Percentiles rank a stretch among this genome's conserved stretches.
These are phyloP conservation scores for Myriosclerotinia curreyana DNA, from an alignment of 2,329 filamentous ascomycete species.

Conservation along the genomic window DNA sequence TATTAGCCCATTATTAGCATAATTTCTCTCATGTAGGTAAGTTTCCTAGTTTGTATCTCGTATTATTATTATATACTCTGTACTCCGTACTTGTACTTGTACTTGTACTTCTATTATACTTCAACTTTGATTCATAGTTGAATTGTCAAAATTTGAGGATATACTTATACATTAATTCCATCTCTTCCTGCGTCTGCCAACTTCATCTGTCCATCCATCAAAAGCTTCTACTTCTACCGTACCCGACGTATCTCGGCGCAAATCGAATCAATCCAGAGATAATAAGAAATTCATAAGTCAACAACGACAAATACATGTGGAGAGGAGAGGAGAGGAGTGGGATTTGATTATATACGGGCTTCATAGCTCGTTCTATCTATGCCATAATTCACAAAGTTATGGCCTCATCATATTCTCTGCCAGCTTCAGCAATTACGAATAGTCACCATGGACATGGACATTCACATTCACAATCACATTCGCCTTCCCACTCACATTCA, in stretches of 20 bases:
- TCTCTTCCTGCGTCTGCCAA: not conserved
- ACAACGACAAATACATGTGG: slow-evolving; percentile 9
- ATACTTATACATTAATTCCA: not conserved
- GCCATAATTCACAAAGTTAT: slow-evolving; percentile 28
- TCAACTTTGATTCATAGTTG: not conserved
- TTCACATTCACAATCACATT: slow-evolving; percentile 42
- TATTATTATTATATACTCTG: not conserved
- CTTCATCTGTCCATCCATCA: not conserved
- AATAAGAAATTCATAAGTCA: too few relatives aligned
- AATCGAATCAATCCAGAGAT: not conserved
- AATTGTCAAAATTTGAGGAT: not conserved
- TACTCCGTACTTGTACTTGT: too few relatives aligned
- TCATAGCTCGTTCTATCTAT: slow-evolving; percentile 28
- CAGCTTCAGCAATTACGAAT: slow-evolving; percentile 38
- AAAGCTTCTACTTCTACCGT: slow-evolving; percentile 13
- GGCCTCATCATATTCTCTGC: slow-evolving; percentile 40
- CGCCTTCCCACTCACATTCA: slow-evolving; percentile 37
- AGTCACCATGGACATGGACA: slow-evolving; percentile 37
- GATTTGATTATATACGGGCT: slow-evolving; percentile 24
- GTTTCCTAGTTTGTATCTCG: not conserved
- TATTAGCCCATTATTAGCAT: not conserved
- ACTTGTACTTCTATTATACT: not conserved
- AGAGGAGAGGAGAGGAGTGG: too few relatives aligned
- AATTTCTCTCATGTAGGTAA: not conserved
- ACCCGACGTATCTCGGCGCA: slow-evolving; percentile 8